phyloP scores from a whole-genome alignment of 2,329 filamentous ascomycete species.

The Colletotrichum viniferum region DNA sequence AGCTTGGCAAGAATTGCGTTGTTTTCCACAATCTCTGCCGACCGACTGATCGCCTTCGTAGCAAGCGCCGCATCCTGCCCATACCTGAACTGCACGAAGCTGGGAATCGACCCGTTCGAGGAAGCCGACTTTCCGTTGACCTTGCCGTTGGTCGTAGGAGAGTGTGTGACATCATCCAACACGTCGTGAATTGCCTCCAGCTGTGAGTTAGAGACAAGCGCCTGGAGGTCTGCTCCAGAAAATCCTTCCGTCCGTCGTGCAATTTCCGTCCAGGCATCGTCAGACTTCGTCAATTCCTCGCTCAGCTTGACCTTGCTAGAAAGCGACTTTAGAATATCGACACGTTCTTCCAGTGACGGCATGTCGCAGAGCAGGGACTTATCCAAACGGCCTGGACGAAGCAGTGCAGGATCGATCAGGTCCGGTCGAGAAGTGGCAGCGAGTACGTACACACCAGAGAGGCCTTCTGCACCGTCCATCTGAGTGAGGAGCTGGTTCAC shows the following conservation, averaged over 20 bases:
- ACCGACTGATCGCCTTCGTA: conserved; percentile 49
- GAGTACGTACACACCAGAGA: conserved; percentile 94
- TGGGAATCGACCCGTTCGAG: conserved; percentile 41
- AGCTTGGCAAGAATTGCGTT: conserved; percentile 83
- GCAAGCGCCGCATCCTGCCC: conserved; percentile 59
- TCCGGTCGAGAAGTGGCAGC: conserved; percentile 94
- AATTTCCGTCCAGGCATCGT: conserved; percentile 70
- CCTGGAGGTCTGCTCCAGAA: conserved; percentile 92
- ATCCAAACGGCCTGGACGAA: conserved; percentile 90
- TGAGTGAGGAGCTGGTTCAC: conserved; percentile 98
- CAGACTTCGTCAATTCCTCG: conserved; percentile 63
- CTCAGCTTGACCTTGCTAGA: conserved; percentile 79
- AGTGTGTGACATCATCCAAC: conserved; percentile 58
- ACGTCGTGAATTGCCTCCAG: conserved; percentile 96
- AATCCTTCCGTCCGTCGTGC: conserved; percentile 85
- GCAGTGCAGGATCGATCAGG: conserved; percentile 89
- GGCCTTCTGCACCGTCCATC: conserved; percentile 97
- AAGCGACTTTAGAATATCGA: conserved; percentile 89
- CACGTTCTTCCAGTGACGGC: conserved; percentile 76
- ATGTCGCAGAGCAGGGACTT: conserved; percentile 94
- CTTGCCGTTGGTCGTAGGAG: conserved; percentile 37
- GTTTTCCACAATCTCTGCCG: conserved; percentile 71
- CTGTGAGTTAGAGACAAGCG: conserved; percentile 94
- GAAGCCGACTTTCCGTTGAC: conserved; percentile 27
- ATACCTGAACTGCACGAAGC: conserved; percentile 86